Evolutionary conservation across 1,284 basidiomycete species (phyloP).

Genomic region (Apiotrichum porosum): DNA sequence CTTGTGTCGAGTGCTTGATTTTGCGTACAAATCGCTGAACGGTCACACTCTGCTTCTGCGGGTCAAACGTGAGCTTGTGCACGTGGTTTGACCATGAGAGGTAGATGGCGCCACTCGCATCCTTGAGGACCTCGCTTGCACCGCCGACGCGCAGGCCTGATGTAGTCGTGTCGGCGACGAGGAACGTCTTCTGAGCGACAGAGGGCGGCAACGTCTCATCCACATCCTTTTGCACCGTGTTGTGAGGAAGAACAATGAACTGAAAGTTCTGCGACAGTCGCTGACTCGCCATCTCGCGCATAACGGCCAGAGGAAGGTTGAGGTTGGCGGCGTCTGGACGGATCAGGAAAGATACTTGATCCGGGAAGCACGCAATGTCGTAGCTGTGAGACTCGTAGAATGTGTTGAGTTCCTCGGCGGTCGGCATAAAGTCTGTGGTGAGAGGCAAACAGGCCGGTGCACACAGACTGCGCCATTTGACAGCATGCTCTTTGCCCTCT

Average conservation of each 20-base stretch:
- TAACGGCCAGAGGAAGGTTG: slow-evolving; percentile 74
- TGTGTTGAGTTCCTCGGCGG: slow-evolving; percentile 65
- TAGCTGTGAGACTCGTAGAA: slow-evolving; percentile 69
- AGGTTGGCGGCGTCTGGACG: slow-evolving; percentile 33
- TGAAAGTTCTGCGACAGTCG: slow-evolving; percentile 90
- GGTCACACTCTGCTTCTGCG: slow-evolving; percentile 74
- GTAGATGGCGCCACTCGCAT: slow-evolving; percentile 71
- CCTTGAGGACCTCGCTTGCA: slow-evolving; percentile 65
- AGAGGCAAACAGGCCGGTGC: slow-evolving; percentile 83
- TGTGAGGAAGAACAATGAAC: slow-evolving; percentile 61
- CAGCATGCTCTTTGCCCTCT: slow-evolving; percentile 65
- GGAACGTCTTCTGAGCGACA: slow-evolving; percentile 55
- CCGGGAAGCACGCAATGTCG: slow-evolving; percentile 47
- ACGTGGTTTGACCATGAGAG: slow-evolving; percentile 94
- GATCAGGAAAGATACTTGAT: slow-evolving; percentile 61
- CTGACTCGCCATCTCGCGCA: slow-evolving; percentile 90
- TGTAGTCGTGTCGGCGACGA: slow-evolving; percentile 55
- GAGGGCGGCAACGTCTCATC: slow-evolving; percentile 12
- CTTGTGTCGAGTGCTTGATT: slow-evolving; percentile 57
- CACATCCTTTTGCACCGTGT: slow-evolving; percentile 18
- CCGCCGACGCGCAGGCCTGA: slow-evolving; percentile 56
- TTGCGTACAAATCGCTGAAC: slow-evolving; percentile 81
- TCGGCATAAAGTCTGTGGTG: slow-evolving; percentile 85
- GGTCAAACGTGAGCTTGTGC: slow-evolving; percentile 76
- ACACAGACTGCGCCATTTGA: slow-evolving; percentile 87